Conservation (phyloP, 495 filamentous ascomycete species). For the Rhizodiscina lignyota region DNA sequence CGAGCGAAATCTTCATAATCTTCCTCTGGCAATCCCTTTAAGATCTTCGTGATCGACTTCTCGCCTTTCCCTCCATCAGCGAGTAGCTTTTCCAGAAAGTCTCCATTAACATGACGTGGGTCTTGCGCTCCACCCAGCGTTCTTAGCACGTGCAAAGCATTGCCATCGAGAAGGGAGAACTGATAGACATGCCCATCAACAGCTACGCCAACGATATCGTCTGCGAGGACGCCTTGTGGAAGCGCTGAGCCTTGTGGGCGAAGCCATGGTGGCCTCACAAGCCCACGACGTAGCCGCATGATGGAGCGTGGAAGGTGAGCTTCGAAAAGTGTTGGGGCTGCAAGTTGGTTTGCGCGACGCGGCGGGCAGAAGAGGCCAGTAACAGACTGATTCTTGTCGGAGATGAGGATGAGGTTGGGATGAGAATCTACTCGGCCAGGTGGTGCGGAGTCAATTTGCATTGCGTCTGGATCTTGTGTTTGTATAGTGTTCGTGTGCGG, state of each 20-base stretch:
- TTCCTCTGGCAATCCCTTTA: too few species aligned
- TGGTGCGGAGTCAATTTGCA: too few species aligned
- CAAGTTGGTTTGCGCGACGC: slow-evolving; percentile 1
- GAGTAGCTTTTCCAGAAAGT: background rate
- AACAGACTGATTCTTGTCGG: slow-evolving; percentile 14
- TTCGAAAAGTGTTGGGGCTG: slow-evolving; percentile 15
- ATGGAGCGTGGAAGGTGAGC: slow-evolving; percentile 16
- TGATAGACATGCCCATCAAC: slow-evolving; percentile 18
- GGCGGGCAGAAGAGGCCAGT: slow-evolving; percentile 11
- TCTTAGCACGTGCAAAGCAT: too few species aligned
- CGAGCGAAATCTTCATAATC: too few species aligned
- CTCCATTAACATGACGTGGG: background rate
- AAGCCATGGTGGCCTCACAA: slow-evolving; percentile 18
- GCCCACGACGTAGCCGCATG: slow-evolving; percentile 14
- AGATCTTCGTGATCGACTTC: too few species aligned
- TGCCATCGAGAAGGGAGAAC: slow-evolving; percentile 20
- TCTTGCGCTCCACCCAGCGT: too few species aligned
- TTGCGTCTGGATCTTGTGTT: too few species aligned
- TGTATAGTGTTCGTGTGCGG: too few species aligned
- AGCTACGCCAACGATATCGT: slow-evolving; percentile 18
- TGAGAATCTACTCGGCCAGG: too few species aligned
- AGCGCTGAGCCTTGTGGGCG: slow-evolving; percentile 41
- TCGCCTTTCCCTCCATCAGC: background rate
- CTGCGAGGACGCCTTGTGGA: slow-evolving; percentile 11
- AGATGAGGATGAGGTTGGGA: slow-evolving; percentile 8